These are phyloP conservation scores for Evernia prunastri DNA, from an alignment of 495 filamentous ascomycete genomes.

Conservation along the genomic window DNA sequence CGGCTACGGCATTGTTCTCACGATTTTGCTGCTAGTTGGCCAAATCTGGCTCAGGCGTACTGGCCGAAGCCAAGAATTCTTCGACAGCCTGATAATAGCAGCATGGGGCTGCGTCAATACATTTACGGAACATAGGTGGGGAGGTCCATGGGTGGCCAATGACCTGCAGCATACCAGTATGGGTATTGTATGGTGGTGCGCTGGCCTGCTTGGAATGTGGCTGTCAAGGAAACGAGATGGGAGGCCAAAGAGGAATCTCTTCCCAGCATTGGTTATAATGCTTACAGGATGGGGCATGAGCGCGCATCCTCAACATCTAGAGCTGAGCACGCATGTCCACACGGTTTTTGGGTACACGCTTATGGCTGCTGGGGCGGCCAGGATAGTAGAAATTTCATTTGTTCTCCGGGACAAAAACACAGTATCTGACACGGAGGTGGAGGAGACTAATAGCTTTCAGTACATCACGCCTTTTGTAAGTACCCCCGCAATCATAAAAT, in stretches of 20 bases:
- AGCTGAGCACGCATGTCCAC: constrained; percentile 84
- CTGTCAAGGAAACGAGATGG: constrained; percentile 75
- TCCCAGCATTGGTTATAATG: constrained; percentile 83
- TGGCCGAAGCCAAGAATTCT: constrained; percentile 92
- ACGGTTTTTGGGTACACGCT: constrained; percentile 90
- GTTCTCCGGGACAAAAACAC: constrained; percentile 65
- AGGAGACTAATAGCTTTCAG: constrained; percentile 80
- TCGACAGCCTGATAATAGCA: constrained; percentile 84
- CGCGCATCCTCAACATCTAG: constrained; percentile 73
- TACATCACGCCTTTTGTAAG: constrained; percentile 86
- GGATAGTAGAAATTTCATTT: constrained; percentile 89
- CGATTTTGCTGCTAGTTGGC: constrained; percentile 79
- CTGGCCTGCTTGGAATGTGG: constrained; percentile 89
- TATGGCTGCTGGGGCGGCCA: constrained; percentile 77
- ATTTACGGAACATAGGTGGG: constrained; percentile 97
- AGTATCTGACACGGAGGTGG: constrained; percentile 47
- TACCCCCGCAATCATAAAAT: neutral
- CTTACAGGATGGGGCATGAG: constrained; percentile 95
- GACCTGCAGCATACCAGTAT: constrained; percentile 96
- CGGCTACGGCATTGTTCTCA: constrained; percentile 82
- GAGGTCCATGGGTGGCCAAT: constrained; percentile 80
- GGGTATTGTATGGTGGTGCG: constrained; percentile 97
- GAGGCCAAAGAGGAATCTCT: constrained; percentile 82
- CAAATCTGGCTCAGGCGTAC: constrained; percentile 80
- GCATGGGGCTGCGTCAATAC: constrained; percentile 96